Evolutionary conservation across 2,329 filamentous ascomycete genomes (phyloP), one percentile per base, ranked within the genome.

Genomic region (Ophiostoma montium): DNA sequence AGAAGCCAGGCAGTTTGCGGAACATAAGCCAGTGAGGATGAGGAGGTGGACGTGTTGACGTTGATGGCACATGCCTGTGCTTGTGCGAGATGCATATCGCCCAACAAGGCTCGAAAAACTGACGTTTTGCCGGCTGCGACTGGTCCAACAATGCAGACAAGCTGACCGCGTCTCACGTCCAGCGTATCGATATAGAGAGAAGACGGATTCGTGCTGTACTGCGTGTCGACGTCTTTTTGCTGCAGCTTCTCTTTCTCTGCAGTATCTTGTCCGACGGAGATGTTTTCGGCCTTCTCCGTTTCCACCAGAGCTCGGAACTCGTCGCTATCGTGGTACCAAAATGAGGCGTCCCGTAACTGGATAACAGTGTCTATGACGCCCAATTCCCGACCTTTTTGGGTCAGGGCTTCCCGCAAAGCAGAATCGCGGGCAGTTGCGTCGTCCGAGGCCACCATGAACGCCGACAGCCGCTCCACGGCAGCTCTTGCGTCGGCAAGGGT

Each of bases 1-100:
- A 84, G 79, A 16, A 84, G 82, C 80, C 80, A 84, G 1, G 80
- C 76, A 1, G 41, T 23, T n/a, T 54, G 50, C 5, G 52, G 50
- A 7, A 49, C 50, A 36, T 57, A 67, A 6, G 64, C 61, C 16
- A 66, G 27, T 5, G 46, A 19, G 2, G 46, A 43, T 32, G 32
- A 27, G 13, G 54, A 52, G 31, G 43, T 47, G 11, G 53, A 23
- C 2, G 43, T 19, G 15, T 55, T 47, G 7, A 54, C 36, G 35
- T 53, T 54, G 45, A 56, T 41, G 7, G 47, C 48, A 49, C 56
- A 57, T 16, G 48, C 51, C 7, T 32, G 18, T 10, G 54, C 55
- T 46, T 50, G 35, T 5, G 53, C 45, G n/a, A 55, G 53, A 5
- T 59, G 54, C 56, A 59, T 58, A 36, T 58, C 56, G 15, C 53